Percentiles rank a stretch among this genome's conserved stretches.
These are phyloP conservation scores for Westerdykella aurantiaca DNA, from an alignment of 2,329 filamentous ascomycete genomes.

Conservation along the genomic window DNA sequence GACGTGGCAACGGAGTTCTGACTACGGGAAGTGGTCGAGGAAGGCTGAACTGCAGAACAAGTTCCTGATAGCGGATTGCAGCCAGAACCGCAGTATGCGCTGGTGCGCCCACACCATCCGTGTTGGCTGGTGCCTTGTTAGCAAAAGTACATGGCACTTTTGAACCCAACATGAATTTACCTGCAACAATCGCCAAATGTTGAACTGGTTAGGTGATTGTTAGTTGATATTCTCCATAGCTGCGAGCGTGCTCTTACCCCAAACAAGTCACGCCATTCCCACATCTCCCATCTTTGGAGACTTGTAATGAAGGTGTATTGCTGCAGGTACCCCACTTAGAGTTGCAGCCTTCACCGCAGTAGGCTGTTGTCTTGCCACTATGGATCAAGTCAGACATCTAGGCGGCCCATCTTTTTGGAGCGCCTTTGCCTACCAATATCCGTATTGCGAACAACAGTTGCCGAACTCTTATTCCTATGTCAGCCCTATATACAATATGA, in stretches of 20 bases:
- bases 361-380: not conserved
- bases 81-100: slow-evolving; percentile 5
- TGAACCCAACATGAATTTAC: too few relatives aligned
- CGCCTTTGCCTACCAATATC: not conserved
- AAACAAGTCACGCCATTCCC: slow-evolving; percentile 10
- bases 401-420: too few relatives aligned
- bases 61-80: slow-evolving; percentile 9
- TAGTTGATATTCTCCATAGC: too few relatives aligned
- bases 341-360: not conserved
- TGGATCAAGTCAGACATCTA: not conserved
- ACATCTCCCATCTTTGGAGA: not conserved
- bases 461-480: not conserved
- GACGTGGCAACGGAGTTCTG: not conserved
- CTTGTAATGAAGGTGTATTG: not conserved
- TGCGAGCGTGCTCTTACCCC: not conserved
- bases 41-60: not conserved
- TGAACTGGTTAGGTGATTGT: not conserved
- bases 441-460: not conserved
- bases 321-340: not conserved
- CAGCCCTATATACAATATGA: too few relatives aligned
- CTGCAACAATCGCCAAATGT: slow-evolving; percentile 12
- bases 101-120: slow-evolving; percentile 10
- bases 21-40: not conserved
- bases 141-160: too few relatives aligned
- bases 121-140: slow-evolving; percentile 1